Percentiles rank a stretch among this genome's conserved stretches.
phyloP scores from a whole-genome alignment of 2,329 filamentous ascomycete species.

The Zymoseptoria brevis region DNA sequence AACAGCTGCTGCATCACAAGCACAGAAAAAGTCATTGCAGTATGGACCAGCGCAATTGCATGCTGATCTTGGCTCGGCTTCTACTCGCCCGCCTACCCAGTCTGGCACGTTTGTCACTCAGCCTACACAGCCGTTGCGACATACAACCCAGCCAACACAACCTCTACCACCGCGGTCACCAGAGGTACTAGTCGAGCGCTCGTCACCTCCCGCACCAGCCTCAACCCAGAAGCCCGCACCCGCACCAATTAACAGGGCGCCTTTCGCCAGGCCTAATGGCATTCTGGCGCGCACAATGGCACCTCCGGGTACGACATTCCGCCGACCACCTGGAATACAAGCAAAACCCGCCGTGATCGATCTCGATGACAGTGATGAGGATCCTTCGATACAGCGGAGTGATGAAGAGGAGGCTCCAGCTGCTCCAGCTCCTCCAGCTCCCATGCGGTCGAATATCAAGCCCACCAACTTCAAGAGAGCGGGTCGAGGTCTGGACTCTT shows the following conservation, averaged over 20 bases:
- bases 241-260: slow-evolving; percentile 17
- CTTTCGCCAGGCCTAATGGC: slow-evolving; percentile 27
- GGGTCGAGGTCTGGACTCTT: slow-evolving; percentile 26
- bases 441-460: slow-evolving; percentile 49
- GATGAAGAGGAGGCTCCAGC: slow-evolving; percentile 29
- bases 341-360: slow-evolving; percentile 14
- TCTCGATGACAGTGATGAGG: slow-evolving; percentile 39
- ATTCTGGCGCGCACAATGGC: slow-evolving; percentile 58
- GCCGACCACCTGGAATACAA: slow-evolving; percentile 33
- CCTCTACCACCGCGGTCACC: slow-evolving; percentile 38
- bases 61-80: slow-evolving; percentile 13
- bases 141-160: slow-evolving; percentile 52
- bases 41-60: slow-evolving; percentile 17
- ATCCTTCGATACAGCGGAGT: slow-evolving; percentile 28
- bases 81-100: slow-evolving; percentile 8
- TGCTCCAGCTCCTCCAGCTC: background rate
- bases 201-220: slow-evolving; percentile 51
- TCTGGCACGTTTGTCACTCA: slow-evolving; percentile 41
- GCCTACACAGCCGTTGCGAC: slow-evolving; percentile 35
- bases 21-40: slow-evolving; percentile 17
- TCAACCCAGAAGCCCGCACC: slow-evolving; percentile 30
- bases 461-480: slow-evolving; percentile 49
- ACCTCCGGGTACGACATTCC: slow-evolving; percentile 65
- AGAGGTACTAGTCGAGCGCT: slow-evolving; percentile 74
- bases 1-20: slow-evolving; percentile 21